A percentile compares a stretch with the other conserved stretches of the same genome.
These are phyloP conservation scores for Fusarium transvaalense DNA, from an alignment of 2,329 filamentous ascomycete species.

Conservation along the genomic window DNA sequence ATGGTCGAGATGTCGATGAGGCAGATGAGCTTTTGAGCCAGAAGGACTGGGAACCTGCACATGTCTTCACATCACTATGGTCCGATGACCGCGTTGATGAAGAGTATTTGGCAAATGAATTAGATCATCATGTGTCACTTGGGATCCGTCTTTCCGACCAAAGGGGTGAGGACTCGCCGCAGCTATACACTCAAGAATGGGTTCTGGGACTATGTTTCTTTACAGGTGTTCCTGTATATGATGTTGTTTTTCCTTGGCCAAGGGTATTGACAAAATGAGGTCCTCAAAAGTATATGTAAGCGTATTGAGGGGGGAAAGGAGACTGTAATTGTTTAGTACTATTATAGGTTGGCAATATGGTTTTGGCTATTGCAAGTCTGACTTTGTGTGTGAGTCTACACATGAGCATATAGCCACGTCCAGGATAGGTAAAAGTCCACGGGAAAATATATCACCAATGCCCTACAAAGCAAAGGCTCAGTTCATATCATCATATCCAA, in stretches of 20 bases:
- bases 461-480: neutral
- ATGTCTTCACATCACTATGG: constrained; percentile 43
- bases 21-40: neutral
- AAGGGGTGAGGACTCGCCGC: neutral
- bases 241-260: constrained; percentile 47
- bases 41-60: rapidly evolving
- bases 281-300: neutral
- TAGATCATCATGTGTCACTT: constrained; percentile 44
- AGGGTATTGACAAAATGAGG: neutral
- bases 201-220: constrained; percentile 47
- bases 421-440: neutral
- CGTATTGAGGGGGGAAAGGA: neutral
- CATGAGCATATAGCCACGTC: rapidly evolving
- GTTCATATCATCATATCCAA: neutral
- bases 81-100: constrained; percentile 21
- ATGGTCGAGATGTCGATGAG: neutral
- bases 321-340: neutral
- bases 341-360: neutral
- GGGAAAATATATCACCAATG: neutral
- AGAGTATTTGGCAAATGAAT: constrained; percentile 33
- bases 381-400: too few species aligned
- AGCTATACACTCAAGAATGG: constrained; percentile 37
- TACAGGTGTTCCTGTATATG: constrained; percentile 1
- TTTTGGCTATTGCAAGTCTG: too few species aligned
- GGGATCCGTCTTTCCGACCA: constrained; percentile 10